Percentiles rank a stretch among this genome's conserved stretches.
These are phyloP conservation scores for Ustilago sp. DNA, from an alignment of 1,284 basidiomycete species.

Conservation along the genomic window DNA sequence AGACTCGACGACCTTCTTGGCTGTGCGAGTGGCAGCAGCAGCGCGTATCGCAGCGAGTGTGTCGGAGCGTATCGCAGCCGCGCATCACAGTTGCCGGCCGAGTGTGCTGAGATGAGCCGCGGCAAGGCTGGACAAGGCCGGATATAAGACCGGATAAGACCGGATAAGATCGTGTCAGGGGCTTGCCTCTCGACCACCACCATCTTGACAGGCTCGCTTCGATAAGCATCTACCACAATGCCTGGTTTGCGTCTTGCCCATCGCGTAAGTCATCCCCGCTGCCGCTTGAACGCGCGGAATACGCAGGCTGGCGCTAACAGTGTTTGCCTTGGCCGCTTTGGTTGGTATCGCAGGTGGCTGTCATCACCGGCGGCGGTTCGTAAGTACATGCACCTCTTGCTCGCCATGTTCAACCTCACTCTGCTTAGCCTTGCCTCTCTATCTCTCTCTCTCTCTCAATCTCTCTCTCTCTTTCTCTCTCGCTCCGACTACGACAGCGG, in stretches of 20 bases:
- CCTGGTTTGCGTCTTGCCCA: conserved; percentile 55
- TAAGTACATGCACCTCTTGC: conserved; percentile 11
- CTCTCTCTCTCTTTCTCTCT: too few species aligned
- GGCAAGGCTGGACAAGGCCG: too few species aligned
- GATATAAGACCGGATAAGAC: too few species aligned
- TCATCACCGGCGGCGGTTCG: conserved; percentile 86
- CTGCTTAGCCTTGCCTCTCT: conserved; percentile 1
- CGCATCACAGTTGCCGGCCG: too few species aligned
- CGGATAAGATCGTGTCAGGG: too few species aligned
- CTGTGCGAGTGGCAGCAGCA: too few species aligned
- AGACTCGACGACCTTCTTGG: too few species aligned
- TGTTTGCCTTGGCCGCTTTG: background rate
- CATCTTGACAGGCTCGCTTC: background rate
- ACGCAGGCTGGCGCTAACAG: background rate
- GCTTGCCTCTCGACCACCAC: conserved; percentile 5
- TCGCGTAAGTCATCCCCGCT: conserved; percentile 22
- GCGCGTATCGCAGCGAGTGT: too few species aligned
- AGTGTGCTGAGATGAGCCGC: too few species aligned
- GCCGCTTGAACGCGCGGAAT: background rate
- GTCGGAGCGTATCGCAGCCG: too few species aligned
- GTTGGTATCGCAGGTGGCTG: conserved; percentile 73
- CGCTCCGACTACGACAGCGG: conserved; percentile 71
- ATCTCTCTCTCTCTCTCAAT: too few species aligned
- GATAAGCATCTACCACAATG: conserved; percentile 19
- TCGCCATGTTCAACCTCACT: background rate